Base-by-base conservation (phyloP, 441 rosid genomes). In the Adansonia rubrostipa region DNA sequence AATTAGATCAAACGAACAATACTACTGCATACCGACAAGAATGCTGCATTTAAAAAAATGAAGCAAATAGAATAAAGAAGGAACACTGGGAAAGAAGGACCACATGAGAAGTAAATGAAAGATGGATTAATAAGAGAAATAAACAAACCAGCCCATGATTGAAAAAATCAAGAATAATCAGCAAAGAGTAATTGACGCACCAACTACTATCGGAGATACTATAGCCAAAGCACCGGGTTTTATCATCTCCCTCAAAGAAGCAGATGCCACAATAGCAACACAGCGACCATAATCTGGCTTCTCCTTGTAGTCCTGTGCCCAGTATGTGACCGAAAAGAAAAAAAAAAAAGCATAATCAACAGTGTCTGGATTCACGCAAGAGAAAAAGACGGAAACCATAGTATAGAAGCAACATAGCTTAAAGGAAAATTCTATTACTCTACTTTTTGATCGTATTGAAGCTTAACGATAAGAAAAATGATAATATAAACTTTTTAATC, bases 211-310 rank as follows among this genome's bases (percentile, higher is more conserved):
- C 44, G 99, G 99, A 57, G 99, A 94, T 79, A 88, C 83, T 58
- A 92, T 91, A 79, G 98, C 99, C 86, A 96, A 83, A 85, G 89
- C 98, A 77, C 99, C 99, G 1, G 98, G 98, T 81, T 96, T 93
- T 81, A 96, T 92, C 99, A 96, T 96, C 90, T 96, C 97, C 84
- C 89, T 92, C 88, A 96, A 78, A 73, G 99, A 93, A 7, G 98
- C 98, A 83, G 98, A 89, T 70, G 99, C 99, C 28, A 96, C 99
- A 40, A 96, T 94, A 78, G 98, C 97, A 45, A 96, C 99, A 86
- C 99, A 96, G 44, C 98, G 98, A 75, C 94, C 93, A 84, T 94
- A 96, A 83, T 96, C 98, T 56, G 99, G 99, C 82, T 93, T 96
- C 89, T 93, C 99, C 87, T 89, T 91, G 87, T 93, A 94, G 76